Evolutionary conservation across 352 stramenopile genomes (phyloP), one percentile per base, ranked within the genome.

Genomic region (Phytophthora sansomeana): DNA sequence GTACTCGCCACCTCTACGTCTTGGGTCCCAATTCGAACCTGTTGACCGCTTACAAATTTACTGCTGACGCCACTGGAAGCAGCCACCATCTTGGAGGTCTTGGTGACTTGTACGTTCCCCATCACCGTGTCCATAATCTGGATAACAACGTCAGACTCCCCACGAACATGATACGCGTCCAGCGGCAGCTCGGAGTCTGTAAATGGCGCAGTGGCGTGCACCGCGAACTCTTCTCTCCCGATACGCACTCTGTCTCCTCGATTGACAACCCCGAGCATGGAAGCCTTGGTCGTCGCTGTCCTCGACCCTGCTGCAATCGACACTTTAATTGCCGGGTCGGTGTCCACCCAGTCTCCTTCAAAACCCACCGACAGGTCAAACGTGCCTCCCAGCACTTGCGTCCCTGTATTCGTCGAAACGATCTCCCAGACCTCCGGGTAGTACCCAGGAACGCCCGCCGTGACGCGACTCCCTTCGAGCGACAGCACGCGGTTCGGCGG

Each of bases 321-420:
- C 11, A 72, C 81, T 10, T 58, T 88, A 17, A 81, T 57, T 8
- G 4, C n/a, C 2, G 74, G 67, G 44, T 72, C 70, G 3, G 32
- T 43, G 0, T 16, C 21, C 36, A 49, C 19, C 84, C 85, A 92
- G 13, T 74, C 56, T 14, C 83, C 84, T 62, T 89, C 69, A 65
- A 91, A 95, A 6, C 82, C 87, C 11, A 95, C 59, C 0, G 87
- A 95, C 21, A 95, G 33, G 35, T 92, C 84, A 36, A 95, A 91
- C 16, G 69, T 81, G 1, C 87, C 87, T 32, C 78, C 77, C 1
- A 95, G 19, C 8, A 87, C 49, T 3, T 74, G 74, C 6, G 44
- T 67, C 3, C 58, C 42, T 6, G 60, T 73, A 10, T 85, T 72
- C 16, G 70, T 56, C 2, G 84, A 89, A 46, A 75, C 58, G 29